These are phyloP conservation scores for Gymnopilus junonius DNA, from an alignment of 768 basidiomycete species.

Conservation along the genomic window DNA sequence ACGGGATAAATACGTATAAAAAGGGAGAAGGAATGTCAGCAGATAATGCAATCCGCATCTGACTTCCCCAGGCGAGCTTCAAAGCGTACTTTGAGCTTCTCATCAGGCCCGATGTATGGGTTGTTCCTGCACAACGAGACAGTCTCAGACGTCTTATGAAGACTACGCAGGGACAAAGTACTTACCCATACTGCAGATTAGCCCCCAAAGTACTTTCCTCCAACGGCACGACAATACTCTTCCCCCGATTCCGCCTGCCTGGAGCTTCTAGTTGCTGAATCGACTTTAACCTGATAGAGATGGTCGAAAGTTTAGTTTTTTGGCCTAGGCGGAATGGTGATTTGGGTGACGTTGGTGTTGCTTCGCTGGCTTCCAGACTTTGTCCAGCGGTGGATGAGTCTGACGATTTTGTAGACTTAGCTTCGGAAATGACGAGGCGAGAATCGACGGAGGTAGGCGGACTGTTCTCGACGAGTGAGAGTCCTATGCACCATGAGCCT, in stretches of 20 bases:
- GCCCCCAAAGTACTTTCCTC: constrained; percentile 44
- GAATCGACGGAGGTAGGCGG: constrained; percentile 63
- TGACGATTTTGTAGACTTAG: not conserved
- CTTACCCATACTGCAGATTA: constrained; percentile 59
- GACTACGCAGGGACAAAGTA: constrained; percentile 9
- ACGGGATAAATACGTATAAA: not conserved
- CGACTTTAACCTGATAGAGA: constrained; percentile 43
- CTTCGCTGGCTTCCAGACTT: not conserved
- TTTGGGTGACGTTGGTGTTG: constrained; percentile 4
- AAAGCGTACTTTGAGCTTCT: constrained; percentile 46
- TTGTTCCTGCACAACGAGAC: constrained; percentile 38
- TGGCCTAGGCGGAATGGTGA: constrained; percentile 8
- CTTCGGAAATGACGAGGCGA: constrained; percentile 38
- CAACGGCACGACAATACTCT: constrained; percentile 42
- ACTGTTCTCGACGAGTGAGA: constrained; percentile 58
- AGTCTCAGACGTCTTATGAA: not conserved
- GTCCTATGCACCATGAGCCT: constrained; percentile 53
- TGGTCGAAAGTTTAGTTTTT: constrained; percentile 30
- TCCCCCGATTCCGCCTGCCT: constrained; percentile 10
- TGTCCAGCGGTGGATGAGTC: constrained; percentile 5
- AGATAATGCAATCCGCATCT: constrained; percentile 49
- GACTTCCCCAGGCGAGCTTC: constrained; percentile 49
- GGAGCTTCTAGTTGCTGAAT: constrained; percentile 33
- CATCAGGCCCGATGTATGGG: constrained; percentile 50
- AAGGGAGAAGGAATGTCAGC: constrained; percentile 24